Evolutionary conservation across 2,329 filamentous ascomycete genomes (phyloP).

Genomic region (Colletotrichum sp.): DNA sequence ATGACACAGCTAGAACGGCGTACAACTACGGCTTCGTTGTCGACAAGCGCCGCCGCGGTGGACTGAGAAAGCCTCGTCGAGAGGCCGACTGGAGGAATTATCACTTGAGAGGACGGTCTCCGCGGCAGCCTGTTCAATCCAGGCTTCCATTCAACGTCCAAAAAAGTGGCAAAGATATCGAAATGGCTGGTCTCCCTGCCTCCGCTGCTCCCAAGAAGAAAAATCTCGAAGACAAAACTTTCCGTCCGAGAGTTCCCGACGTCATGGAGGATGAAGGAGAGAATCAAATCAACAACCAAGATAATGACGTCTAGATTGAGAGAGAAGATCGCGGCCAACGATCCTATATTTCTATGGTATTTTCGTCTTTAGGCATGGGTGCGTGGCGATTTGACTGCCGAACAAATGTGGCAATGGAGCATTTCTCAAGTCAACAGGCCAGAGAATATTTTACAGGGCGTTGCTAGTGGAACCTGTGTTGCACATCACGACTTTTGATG

Average conservation of each 20-base stretch:
- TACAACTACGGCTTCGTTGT: background rate
- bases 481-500: background rate
- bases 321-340: background rate
- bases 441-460: background rate
- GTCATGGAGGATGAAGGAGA: background rate
- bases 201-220: background rate
- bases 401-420: accelerated
- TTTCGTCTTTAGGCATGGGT: background rate
- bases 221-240: accelerated
- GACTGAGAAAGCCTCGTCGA: background rate
- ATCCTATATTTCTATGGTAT: background rate
- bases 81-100: background rate
- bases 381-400: background rate
- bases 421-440: background rate
- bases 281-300: background rate
- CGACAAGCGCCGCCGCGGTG: background rate
- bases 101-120: background rate
- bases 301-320: background rate
- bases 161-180: background rate
- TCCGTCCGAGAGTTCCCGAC: background rate
- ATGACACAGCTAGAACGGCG: background rate
- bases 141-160: background rate
- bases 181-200: background rate
- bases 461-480: background rate
- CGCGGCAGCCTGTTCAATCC: background rate